A percentile compares a stretch with the other conserved stretches of the same genome.
Conservation (phyloP, 2,329 filamentous ascomycete genomes). For the Ophiosphaerella herpotricha region DNA sequence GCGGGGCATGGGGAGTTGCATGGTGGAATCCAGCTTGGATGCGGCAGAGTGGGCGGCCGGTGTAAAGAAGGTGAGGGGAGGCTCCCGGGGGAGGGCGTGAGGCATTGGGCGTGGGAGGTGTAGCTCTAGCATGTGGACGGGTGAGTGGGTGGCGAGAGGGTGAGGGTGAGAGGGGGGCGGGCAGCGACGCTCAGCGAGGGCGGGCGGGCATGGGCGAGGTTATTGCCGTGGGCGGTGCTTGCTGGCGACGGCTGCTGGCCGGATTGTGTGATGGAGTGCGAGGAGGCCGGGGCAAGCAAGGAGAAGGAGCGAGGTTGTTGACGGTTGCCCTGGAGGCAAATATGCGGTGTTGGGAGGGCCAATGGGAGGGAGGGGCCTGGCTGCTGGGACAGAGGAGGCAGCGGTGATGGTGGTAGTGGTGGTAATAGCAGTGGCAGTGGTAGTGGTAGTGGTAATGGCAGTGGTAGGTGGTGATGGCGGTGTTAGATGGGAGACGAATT, state of each 20-base stretch:
- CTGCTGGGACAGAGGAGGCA: neutral
- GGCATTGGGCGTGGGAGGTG: slow-evolving; percentile 48
- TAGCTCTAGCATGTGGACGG: slow-evolving; percentile 48
- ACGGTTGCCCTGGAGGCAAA: slow-evolving; percentile 30
- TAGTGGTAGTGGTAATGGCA: neutral
- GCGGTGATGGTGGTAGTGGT: neutral
- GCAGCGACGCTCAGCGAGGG: slow-evolving; percentile 14
- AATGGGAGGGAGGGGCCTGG: neutral
- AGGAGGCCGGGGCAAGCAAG: slow-evolving; percentile 34
- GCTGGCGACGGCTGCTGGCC: slow-evolving; percentile 22
- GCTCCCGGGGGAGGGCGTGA: slow-evolving; percentile 45
- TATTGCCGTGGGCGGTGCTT: slow-evolving; percentile 15
- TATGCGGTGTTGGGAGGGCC: slow-evolving; percentile 15
- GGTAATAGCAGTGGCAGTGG: neutral
- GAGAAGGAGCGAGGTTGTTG: slow-evolving; percentile 31
- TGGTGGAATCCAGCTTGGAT: slow-evolving; percentile 35
- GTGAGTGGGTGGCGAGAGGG: slow-evolving; percentile 5
- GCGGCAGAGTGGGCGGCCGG: slow-evolving; percentile 20
- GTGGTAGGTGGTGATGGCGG: neutral
- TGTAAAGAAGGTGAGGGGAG: slow-evolving; percentile 40
- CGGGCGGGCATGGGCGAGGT: slow-evolving; percentile 19
- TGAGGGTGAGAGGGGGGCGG: slow-evolving; percentile 13
- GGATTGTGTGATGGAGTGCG: slow-evolving; percentile 20
- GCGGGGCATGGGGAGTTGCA: slow-evolving; percentile 41
- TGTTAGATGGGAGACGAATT: neutral